phyloP scores from a whole-genome alignment of 208 protist species.

The Phytomonas serpens region DNA sequence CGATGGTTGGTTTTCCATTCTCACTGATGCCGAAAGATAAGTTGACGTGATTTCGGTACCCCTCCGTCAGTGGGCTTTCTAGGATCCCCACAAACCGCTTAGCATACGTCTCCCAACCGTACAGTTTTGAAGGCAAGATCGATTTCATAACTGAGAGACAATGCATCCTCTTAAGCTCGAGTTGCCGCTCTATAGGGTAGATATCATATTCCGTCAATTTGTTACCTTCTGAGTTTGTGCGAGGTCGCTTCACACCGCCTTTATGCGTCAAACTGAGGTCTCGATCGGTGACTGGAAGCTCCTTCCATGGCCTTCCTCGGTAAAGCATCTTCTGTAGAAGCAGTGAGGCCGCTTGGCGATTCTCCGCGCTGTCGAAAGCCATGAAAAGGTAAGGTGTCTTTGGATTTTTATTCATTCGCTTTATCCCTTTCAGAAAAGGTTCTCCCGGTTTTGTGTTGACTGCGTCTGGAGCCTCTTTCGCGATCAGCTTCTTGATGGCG shows the following conservation, averaged over 20 bases:
- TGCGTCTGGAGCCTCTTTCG: conserved; percentile 19
- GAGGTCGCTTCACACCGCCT: conserved; percentile 46
- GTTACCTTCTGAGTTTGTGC: conserved; percentile 16
- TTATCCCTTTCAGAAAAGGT: conserved; percentile 60
- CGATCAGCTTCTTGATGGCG: conserved; percentile 67
- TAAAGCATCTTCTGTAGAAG: conserved; percentile 37
- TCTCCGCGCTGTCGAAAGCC: conserved; percentile 61
- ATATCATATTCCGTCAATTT: conserved; percentile 73
- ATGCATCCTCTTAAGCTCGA: conserved; percentile 60
- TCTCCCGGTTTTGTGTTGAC: conserved; percentile 11
- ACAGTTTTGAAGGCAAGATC: conserved; percentile 16
- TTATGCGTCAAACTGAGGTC: conserved; percentile 78
- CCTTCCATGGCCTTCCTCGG: conserved; percentile 49
- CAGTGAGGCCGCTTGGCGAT: conserved; percentile 30
- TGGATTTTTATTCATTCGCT: conserved; percentile 86
- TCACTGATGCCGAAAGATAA: conserved; percentile 76
- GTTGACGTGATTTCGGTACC: conserved; percentile 92
- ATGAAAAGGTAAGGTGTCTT: conserved; percentile 63
- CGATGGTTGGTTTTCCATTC: conserved; percentile 39
- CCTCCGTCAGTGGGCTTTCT: conserved; percentile 45
- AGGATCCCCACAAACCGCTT: conserved; percentile 59
- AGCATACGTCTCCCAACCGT: conserved; percentile 26
- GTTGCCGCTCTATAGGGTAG: conserved; percentile 64
- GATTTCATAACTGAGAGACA: conserved; percentile 52
- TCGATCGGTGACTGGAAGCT: conserved; percentile 35